Evolutionary conservation across 2,329 filamentous ascomycete species (phyloP).

Genomic region (Penicillium palitans): DNA sequence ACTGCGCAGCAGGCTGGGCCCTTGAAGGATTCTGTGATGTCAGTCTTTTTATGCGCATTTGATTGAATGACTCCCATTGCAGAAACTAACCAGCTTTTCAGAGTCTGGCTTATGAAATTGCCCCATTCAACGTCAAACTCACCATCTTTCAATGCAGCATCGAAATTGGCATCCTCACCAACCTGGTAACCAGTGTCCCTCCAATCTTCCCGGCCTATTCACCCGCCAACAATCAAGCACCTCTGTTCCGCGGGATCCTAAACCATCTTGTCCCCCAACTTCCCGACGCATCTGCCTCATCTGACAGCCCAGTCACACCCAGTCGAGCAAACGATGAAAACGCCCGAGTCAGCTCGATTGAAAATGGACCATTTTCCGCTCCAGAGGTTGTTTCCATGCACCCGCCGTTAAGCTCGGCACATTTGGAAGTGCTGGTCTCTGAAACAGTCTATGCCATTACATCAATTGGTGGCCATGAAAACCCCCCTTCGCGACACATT

Average conservation of each 20-base stretch:
- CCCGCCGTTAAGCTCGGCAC: conserved; percentile 66
- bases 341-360: conserved; percentile 26
- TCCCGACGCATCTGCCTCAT: conserved; percentile 49
- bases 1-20: conserved; percentile 91
- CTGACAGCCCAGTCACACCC: conserved; percentile 1
- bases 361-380: conserved; percentile 39
- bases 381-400: conserved; percentile 65
- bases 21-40: conserved; percentile 94
- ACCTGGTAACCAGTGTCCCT: conserved; percentile 81
- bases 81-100: conserved; percentile 27
- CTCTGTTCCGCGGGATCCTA: conserved; percentile 79
- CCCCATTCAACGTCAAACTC: conserved; percentile 94
- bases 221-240: conserved; percentile 69
- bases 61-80: neutral
- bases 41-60: conserved; percentile 14
- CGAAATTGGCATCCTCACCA: conserved; percentile 84
- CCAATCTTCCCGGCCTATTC: conserved; percentile 68
- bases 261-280: conserved; percentile 75
- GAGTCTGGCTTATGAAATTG: conserved; percentile 89
- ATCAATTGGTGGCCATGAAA: conserved; percentile 92
- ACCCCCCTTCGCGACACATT: conserved; percentile 90
- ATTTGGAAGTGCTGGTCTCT: conserved; percentile 72
- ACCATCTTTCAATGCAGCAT: conserved; percentile 95
- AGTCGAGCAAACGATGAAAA: conserved; percentile 21
- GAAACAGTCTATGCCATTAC: conserved; percentile 91